phyloP scores from a whole-genome alignment of 2,329 filamentous ascomycete genomes.

The Claviceps purpurea region DNA sequence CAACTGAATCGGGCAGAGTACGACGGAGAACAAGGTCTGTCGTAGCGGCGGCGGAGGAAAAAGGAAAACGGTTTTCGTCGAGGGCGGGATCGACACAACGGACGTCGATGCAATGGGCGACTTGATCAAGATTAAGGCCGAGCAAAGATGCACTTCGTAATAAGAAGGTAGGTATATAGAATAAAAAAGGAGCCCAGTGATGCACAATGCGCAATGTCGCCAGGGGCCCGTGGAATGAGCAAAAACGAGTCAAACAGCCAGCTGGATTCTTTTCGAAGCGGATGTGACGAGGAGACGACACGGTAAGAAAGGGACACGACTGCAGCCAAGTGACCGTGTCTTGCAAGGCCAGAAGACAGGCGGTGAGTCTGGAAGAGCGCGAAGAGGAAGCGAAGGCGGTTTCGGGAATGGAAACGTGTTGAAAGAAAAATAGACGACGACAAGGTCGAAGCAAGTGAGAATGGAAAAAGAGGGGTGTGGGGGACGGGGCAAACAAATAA shows the following conservation, averaged over 20 bases:
- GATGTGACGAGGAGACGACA: constrained; percentile 6
- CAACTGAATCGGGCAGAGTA: constrained; percentile 27
- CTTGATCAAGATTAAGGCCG: constrained; percentile 1
- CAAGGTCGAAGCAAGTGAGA: constrained; percentile 21
- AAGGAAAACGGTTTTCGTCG: constrained; percentile 11
- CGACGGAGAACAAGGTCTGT: constrained; percentile 10
- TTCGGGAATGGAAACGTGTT: constrained; percentile 9
- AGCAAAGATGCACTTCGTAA: not conserved
- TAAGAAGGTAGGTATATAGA: not conserved
- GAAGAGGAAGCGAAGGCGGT: constrained; percentile 11
- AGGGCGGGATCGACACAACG: constrained; percentile 14
- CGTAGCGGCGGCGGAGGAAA: constrained; percentile 26
- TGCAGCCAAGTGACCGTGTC: constrained; percentile 4
- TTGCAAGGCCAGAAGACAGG: constrained; percentile 9
- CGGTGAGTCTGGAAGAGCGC: constrained; percentile 11
- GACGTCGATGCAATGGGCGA: not conserved
- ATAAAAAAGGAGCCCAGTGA: constrained; percentile 11
- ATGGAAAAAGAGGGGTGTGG: constrained; percentile 13
- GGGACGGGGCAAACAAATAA: constrained; percentile 10
- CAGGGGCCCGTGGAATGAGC: constrained; percentile 1
- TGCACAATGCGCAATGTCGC: constrained; percentile 13
- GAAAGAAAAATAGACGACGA: not conserved
- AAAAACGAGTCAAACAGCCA: constrained; percentile 10
- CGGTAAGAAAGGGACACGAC: not conserved
- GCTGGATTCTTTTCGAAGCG: constrained; percentile 8